These are phyloP conservation scores for Micromonas pusilla DNA, from an alignment of 139 green algal species.

Conservation along the genomic window DNA sequence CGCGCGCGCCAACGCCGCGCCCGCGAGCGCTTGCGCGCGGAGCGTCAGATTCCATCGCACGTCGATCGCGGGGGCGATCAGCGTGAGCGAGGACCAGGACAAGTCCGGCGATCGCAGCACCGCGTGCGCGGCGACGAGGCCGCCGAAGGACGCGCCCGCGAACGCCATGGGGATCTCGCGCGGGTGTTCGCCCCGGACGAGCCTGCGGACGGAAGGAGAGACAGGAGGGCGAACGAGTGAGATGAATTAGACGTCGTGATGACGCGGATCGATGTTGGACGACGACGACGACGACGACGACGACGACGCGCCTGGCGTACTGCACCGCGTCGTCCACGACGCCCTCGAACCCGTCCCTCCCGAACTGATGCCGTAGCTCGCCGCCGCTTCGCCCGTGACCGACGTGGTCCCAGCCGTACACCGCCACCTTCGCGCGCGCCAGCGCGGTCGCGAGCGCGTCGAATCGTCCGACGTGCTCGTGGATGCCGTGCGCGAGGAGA, in stretches of 20 bases:
- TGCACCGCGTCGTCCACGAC: background rate
- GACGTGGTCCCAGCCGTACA: background rate
- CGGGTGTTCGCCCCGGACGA: background rate
- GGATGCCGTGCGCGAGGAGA: background rate
- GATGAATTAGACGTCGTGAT: too few relatives aligned
- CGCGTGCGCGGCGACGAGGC: conserved; percentile 21
- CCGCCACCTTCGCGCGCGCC: background rate
- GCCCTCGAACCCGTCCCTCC: background rate
- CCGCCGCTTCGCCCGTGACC: background rate
- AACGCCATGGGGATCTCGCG: conserved; percentile 10
- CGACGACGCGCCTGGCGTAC: background rate
- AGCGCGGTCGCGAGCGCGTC: background rate
- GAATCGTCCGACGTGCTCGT: background rate
- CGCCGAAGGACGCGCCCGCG: background rate
- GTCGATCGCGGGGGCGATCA: background rate
- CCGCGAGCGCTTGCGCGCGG: background rate
- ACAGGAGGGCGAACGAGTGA: too few relatives aligned
- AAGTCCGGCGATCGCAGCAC: background rate
- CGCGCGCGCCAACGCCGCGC: background rate
- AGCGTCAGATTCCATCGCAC: background rate
- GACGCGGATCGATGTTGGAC: too few relatives aligned
- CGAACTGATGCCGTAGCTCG: background rate
- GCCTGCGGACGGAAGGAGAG: background rate
- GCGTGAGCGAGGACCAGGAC: background rate
- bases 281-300: too few relatives aligned